These are phyloP conservation scores for Saccharomycopsis sp. DNA, from an alignment of 805 yeast genomes.

Conservation along the genomic window DNA sequence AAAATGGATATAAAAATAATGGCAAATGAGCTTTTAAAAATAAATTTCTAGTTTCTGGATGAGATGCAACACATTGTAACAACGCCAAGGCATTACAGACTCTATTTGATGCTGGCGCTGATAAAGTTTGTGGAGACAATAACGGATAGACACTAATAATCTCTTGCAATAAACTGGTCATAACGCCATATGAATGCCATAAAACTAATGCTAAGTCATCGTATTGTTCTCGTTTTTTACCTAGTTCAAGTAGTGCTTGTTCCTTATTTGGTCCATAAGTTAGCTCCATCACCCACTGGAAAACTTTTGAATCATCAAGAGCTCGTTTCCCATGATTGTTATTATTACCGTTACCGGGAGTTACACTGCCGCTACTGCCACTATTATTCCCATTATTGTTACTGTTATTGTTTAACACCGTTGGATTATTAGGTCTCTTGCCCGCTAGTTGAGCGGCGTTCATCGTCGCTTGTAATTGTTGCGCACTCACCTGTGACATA, in stretches of 20 bases:
- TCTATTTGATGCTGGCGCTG: constrained; percentile 81
- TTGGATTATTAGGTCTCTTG: constrained; percentile 22
- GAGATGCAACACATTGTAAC: constrained; percentile 94
- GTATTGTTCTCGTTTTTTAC: constrained; percentile 89
- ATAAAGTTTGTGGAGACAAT: constrained; percentile 77
- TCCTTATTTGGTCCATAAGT: constrained; percentile 89
- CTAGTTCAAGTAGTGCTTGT: constrained; percentile 84
- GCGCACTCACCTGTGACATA: constrained; percentile 17
- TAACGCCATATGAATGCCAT: constrained; percentile 96
- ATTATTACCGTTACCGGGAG: constrained; percentile 16
- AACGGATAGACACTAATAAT: constrained; percentile 86
- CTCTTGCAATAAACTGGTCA: constrained; percentile 86
- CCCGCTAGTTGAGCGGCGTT: constrained; percentile 22
- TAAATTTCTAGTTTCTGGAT: constrained; percentile 78
- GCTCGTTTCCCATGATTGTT: constrained; percentile 32
- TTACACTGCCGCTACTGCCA: neutral
- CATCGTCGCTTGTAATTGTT: constrained; percentile 21
- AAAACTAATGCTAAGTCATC: constrained; percentile 88
- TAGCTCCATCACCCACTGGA: constrained; percentile 83
- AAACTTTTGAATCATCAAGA: constrained; percentile 72
- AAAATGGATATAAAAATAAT: constrained; percentile 84
- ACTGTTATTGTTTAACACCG: constrained; percentile 23
- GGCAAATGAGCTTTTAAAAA: constrained; percentile 90
- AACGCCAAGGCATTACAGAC: constrained; percentile 95
- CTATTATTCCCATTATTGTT: constrained; percentile 10